phyloP scores from a whole-genome alignment of 768 basidiomycete species.

The Leccinum subtestaceum region DNA sequence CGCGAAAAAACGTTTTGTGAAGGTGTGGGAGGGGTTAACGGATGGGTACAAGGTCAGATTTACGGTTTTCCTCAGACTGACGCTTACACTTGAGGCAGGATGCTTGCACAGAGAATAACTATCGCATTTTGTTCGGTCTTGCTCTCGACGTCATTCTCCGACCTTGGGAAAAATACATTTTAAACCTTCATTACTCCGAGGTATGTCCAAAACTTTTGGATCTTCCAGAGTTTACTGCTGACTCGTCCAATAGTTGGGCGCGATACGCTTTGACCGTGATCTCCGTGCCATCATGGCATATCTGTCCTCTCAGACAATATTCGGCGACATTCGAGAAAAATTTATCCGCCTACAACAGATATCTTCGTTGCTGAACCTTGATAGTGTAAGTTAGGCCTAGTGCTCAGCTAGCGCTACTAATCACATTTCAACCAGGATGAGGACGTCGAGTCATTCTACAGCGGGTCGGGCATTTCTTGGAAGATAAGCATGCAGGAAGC shows the following conservation, averaged over 20 bases:
- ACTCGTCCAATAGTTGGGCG: constrained; percentile 67
- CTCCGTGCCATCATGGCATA: constrained; percentile 79
- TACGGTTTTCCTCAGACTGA: not conserved
- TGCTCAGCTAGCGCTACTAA: constrained; percentile 2
- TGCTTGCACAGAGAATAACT: constrained; percentile 84
- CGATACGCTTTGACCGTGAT: constrained; percentile 93
- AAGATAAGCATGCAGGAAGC: constrained; percentile 77
- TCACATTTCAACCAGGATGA: constrained; percentile 61
- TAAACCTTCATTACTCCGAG: constrained; percentile 83
- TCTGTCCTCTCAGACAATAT: constrained; percentile 83
- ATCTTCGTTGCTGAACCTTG: constrained; percentile 86
- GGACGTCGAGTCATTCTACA: constrained; percentile 93
- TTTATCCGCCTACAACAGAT: constrained; percentile 92
- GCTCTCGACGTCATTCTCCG: constrained; percentile 85
- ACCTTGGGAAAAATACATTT: constrained; percentile 91
- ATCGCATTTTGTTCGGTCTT: constrained; percentile 79
- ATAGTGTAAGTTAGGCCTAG: constrained; percentile 46
- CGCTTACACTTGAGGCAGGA: constrained; percentile 48
- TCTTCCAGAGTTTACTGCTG: not conserved
- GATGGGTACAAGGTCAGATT: constrained; percentile 78
- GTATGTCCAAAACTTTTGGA: constrained; percentile 38
- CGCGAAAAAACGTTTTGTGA: constrained; percentile 86
- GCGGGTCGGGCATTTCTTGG: constrained; percentile 89
- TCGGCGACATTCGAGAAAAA: constrained; percentile 90
- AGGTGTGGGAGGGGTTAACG: constrained; percentile 80